These are phyloP conservation scores for Colletotrichum sp. DNA, from an alignment of 2,329 filamentous ascomycete species.

Conservation along the genomic window DNA sequence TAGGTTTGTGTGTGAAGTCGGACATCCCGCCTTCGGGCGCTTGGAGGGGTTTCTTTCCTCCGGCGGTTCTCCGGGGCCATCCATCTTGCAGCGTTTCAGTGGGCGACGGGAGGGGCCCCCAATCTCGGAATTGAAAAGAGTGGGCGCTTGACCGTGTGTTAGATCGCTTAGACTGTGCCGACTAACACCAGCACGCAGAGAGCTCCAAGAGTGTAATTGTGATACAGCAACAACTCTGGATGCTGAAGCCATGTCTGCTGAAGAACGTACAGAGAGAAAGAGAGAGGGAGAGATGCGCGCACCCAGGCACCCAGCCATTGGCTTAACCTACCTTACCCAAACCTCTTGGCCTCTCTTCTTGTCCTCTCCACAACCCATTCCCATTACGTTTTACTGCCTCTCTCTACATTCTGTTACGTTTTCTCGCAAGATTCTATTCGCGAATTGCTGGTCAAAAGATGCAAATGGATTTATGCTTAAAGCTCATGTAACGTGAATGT, in stretches of 20 bases:
- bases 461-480: background rate
- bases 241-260: background rate
- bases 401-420: background rate
- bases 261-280: background rate
- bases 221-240: background rate
- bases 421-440: background rate
- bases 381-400: background rate
- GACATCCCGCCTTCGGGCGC: background rate
- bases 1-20: background rate
- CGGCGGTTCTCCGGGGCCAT: constrained; percentile 14
- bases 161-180: constrained; percentile 7
- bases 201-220: background rate
- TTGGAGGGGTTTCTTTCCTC: constrained; percentile 7
- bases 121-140: constrained; percentile 7
- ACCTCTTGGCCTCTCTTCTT: background rate
- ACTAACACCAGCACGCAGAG: background rate
- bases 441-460: background rate
- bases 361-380: background rate
- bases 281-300: background rate
- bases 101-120: background rate
- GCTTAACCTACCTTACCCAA: background rate
- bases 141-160: background rate
- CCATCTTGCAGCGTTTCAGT: constrained; percentile 6
- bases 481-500: background rate
- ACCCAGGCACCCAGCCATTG: background rate